Conservation (phyloP, 805 yeast genomes). For the Hermanozyma aechmeae region DNA sequence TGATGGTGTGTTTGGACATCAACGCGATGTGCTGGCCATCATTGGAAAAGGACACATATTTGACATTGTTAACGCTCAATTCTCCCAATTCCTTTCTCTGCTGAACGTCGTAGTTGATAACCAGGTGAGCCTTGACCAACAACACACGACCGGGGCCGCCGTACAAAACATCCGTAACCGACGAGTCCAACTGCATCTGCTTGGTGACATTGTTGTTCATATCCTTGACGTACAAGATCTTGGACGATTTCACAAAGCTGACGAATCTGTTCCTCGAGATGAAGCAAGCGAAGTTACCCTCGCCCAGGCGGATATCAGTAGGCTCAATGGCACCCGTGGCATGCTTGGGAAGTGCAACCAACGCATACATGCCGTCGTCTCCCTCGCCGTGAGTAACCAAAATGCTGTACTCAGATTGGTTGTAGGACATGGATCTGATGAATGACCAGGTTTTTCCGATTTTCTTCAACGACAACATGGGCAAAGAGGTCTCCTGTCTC, state of each 20-base stretch:
- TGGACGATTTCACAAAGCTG: slow-evolving; percentile 55
- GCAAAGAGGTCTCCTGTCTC: slow-evolving; percentile 56
- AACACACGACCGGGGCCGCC: slow-evolving; percentile 82
- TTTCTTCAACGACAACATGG: slow-evolving; percentile 75
- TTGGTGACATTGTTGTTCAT: slow-evolving; percentile 76
- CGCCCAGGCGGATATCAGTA: slow-evolving; percentile 66
- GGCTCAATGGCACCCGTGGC: slow-evolving; percentile 94
- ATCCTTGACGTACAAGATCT: slow-evolving; percentile 75
- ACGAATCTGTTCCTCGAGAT: slow-evolving; percentile 94
- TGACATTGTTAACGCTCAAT: slow-evolving; percentile 64
- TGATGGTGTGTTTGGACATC: slow-evolving; percentile 84
- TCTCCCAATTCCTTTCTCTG: slow-evolving; percentile 74
- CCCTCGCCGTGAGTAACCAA: slow-evolving; percentile 73
- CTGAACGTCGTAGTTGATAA: slow-evolving; percentile 83
- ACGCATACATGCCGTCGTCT: slow-evolving; percentile 59
- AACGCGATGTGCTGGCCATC: slow-evolving; percentile 86
- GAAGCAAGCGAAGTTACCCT: slow-evolving; percentile 78
- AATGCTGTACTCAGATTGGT: slow-evolving; percentile 85
- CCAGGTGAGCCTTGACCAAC: slow-evolving; percentile 61
- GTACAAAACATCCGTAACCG: slow-evolving; percentile 61
- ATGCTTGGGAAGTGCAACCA: slow-evolving; percentile 73
- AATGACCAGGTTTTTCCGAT: slow-evolving; percentile 82
- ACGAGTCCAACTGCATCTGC: slow-evolving; percentile 57
- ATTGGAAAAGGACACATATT: slow-evolving; percentile 81
- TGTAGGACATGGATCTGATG: slow-evolving; percentile 76